A percentile compares a stretch with the other conserved stretches of the same genome.
phyloP scores from a whole-genome alignment of 1,139 yeast genomes.

The Zygoascus hellenicus region DNA sequence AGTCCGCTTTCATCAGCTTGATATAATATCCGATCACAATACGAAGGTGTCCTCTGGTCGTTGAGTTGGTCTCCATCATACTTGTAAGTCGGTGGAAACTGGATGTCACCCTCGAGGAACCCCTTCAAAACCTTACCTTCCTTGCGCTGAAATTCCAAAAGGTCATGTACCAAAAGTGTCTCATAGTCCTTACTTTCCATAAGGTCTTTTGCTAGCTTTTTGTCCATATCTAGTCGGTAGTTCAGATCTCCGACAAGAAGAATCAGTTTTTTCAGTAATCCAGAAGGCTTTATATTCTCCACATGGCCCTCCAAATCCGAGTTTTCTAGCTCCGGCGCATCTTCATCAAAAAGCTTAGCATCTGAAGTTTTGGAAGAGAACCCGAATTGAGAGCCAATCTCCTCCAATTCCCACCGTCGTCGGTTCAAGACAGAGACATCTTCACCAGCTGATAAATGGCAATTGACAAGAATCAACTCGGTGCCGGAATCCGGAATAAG shows the following conservation, averaged over 20 bases:
- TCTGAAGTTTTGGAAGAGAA: conserved; percentile 19
- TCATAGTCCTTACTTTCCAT: conserved; percentile 41
- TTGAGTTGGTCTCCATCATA: conserved; percentile 32
- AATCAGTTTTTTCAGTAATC: conserved; percentile 25
- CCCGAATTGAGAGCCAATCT: conserved; percentile 33
- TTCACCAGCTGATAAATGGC: conserved; percentile 65
- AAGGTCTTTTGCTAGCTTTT: conserved; percentile 40
- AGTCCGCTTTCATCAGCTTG: conserved; percentile 14
- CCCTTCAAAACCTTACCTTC: conserved; percentile 52
- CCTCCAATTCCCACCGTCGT: conserved; percentile 42
- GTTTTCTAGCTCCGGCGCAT: conserved; percentile 17
- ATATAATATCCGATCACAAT: conserved; percentile 68
- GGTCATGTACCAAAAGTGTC: conserved; percentile 53
- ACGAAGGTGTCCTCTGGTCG: conserved; percentile 61
- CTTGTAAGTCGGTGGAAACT: conserved; percentile 75
- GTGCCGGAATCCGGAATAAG: conserved; percentile 34
- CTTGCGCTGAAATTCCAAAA: conserved; percentile 48
- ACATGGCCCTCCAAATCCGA: neutral
- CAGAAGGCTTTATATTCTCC: neutral
- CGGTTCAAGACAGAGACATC: conserved; percentile 32
- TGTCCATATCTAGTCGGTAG: conserved; percentile 51
- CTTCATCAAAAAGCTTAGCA: conserved; percentile 18
- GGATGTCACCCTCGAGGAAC: conserved; percentile 56
- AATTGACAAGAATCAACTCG: conserved; percentile 49
- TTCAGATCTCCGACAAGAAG: conserved; percentile 72